Evolutionary conservation across 345 rosid genomes (phyloP).

Genomic region (Leavenworthia alabamica): DNA sequence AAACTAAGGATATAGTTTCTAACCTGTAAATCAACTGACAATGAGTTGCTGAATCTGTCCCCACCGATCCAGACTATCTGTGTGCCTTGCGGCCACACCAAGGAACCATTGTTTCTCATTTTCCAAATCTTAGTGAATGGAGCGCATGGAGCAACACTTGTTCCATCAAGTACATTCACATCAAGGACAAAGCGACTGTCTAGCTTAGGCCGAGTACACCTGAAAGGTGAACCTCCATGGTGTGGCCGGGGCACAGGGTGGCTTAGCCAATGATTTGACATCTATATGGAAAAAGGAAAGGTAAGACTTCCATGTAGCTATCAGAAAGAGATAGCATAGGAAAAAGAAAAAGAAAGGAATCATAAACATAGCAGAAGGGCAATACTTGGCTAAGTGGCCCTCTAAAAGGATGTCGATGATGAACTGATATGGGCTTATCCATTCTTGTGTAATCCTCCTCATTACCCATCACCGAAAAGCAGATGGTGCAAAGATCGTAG

Average conservation of each 20-base stretch:
- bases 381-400: constrained; percentile 38
- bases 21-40: constrained; percentile 57
- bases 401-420: constrained; percentile 29
- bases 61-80: constrained; percentile 80
- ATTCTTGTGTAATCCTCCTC: constrained; percentile 61
- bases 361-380: constrained; percentile 11
- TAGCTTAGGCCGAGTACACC: constrained; percentile 40
- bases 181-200: constrained; percentile 78
- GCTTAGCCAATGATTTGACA: constrained; percentile 30
- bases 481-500: constrained; percentile 87
- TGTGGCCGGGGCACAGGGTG: constrained; percentile 22
- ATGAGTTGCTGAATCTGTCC: constrained; percentile 43
- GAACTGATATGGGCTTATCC: constrained; percentile 48
- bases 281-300: constrained; percentile 3
- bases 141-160: constrained; percentile 66
- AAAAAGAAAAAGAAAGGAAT: neutral
- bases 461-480: constrained; percentile 66
- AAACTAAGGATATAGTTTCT: neutral
- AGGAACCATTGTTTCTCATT: constrained; percentile 69
- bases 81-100: constrained; percentile 59
- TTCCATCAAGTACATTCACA: constrained; percentile 82
- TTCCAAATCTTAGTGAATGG: constrained; percentile 89
- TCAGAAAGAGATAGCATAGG: neutral
- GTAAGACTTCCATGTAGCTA: neutral
- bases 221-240: constrained; percentile 22